A percentile compares a stretch with the other conserved stretches of the same genome.
Conservation (phyloP, 768 basidiomycete species). For the Termitomyces sp. region DNA sequence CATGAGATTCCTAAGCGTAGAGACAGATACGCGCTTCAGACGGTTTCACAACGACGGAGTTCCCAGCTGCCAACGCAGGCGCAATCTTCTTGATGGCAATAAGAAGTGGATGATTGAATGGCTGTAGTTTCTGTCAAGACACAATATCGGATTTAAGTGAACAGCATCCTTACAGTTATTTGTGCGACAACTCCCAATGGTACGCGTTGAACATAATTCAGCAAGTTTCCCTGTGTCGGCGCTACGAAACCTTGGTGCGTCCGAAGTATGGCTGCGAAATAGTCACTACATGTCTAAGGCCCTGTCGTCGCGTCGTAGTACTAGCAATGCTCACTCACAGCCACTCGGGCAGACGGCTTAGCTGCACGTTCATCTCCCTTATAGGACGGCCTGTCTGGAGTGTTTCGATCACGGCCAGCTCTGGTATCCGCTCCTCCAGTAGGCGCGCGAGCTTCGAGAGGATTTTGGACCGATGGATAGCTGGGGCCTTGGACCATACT, state of each 20-base stretch:
- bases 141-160: neutral
- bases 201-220: slow-evolving; percentile 78
- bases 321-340: slow-evolving; percentile 46
- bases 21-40: slow-evolving; percentile 53
- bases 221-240: slow-evolving; percentile 74
- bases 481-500: slow-evolving; percentile 66
- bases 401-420: slow-evolving; percentile 65
- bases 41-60: slow-evolving; percentile 80
- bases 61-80: slow-evolving; percentile 82
- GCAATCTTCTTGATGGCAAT: slow-evolving; percentile 90
- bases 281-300: slow-evolving; percentile 48
- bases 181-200: slow-evolving; percentile 90
- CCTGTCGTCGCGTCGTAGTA: neutral
- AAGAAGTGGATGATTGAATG: slow-evolving; percentile 88
- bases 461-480: slow-evolving; percentile 59
- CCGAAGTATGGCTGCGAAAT: slow-evolving; percentile 72
- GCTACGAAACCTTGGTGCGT: slow-evolving; percentile 70
- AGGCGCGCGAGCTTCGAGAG: slow-evolving; percentile 63
- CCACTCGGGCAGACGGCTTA: slow-evolving; percentile 82
- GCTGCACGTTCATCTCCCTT: slow-evolving; percentile 80
- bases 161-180: slow-evolving; percentile 60
- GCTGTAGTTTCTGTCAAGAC: slow-evolving; percentile 37
- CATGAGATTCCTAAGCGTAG: neutral
- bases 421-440: slow-evolving; percentile 55
- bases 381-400: slow-evolving; percentile 81